These are phyloP conservation scores for Aegilops bicornis DNA, from an alignment of 176 grass and related monocot genomes.

Conservation along the genomic window DNA sequence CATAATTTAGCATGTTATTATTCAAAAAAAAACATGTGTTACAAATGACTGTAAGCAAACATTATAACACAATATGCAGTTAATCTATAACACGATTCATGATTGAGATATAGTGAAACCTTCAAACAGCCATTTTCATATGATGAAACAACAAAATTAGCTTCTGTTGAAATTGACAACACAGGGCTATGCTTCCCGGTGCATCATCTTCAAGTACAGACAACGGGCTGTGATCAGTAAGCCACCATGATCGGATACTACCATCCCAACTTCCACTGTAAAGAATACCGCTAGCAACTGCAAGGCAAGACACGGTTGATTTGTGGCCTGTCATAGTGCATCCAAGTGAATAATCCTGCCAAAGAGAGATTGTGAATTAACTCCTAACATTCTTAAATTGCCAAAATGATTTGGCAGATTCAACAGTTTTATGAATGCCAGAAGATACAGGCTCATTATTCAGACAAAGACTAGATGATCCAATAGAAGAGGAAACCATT, in stretches of 20 bases:
- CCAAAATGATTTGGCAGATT: neutral
- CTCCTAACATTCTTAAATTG: conserved; percentile 18
- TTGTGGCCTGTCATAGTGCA: conserved; percentile 90
- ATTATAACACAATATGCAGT: neutral
- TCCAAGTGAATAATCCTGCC: conserved; percentile 80
- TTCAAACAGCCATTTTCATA: conserved; percentile 91
- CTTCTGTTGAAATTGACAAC: conserved; percentile 71
- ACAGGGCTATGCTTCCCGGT: conserved; percentile 63
- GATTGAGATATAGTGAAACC: conserved; percentile 41
- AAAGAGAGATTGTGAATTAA: conserved; percentile 38
- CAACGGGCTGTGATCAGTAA: conserved; percentile 82
- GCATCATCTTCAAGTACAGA: conserved; percentile 66
- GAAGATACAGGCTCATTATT: neutral
- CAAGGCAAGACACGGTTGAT: conserved; percentile 85
- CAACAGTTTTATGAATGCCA: neutral
- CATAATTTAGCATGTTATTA: neutral
- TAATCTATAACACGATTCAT: neutral
- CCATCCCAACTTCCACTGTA: conserved; percentile 98
- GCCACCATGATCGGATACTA: conserved; percentile 87
- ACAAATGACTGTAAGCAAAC: neutral
- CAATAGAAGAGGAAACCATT: conserved; percentile 6
- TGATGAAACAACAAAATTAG: conserved; percentile 67
- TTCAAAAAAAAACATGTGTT: neutral
- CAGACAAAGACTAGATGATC: neutral
- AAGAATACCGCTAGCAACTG: conserved; percentile 71